Conservation (phyloP, 2,329 filamentous ascomycete species). For the Penicillium digitatum region DNA sequence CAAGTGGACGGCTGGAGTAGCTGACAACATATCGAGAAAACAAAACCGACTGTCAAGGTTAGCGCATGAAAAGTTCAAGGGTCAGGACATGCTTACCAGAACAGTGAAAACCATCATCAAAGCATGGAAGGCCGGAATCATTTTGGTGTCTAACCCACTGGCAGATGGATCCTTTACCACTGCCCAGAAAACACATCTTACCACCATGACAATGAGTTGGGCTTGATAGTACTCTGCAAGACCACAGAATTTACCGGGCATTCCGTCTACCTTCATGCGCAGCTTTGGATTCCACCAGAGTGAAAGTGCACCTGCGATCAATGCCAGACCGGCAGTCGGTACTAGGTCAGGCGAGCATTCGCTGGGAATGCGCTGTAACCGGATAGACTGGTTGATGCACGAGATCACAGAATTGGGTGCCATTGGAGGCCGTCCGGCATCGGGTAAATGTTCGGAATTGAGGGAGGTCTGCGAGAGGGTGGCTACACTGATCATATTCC, state of each 20-base stretch:
- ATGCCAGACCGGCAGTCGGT: constrained; percentile 36
- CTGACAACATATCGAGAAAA: constrained; percentile 38
- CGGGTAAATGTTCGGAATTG: background rate
- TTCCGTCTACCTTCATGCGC: constrained; percentile 42
- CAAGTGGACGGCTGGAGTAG: constrained; percentile 41
- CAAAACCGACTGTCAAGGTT: constrained; percentile 34
- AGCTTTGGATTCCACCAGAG: constrained; percentile 51
- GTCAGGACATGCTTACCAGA: constrained; percentile 28
- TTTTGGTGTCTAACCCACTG: constrained; percentile 29
- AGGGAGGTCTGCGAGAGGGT: constrained; percentile 15
- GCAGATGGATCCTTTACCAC: constrained; percentile 39
- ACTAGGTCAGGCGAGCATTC: constrained; percentile 31
- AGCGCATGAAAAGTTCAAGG: constrained; percentile 13
- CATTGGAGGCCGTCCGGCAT: constrained; percentile 8
- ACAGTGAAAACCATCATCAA: constrained; percentile 41
- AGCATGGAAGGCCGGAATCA: constrained; percentile 37
- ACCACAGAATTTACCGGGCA: constrained; percentile 41
- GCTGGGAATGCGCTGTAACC: constrained; percentile 20
- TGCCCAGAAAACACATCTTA: constrained; percentile 45
- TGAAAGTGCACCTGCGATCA: constrained; percentile 43
- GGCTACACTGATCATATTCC: constrained; percentile 40
- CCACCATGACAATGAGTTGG: constrained; percentile 45
- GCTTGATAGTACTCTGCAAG: constrained; percentile 46
- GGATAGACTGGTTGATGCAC: constrained; percentile 21
- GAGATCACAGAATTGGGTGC: constrained; percentile 18